Base-by-base conservation (phyloP, 208 protist genomes). In the Leishmania tropica region DNA sequence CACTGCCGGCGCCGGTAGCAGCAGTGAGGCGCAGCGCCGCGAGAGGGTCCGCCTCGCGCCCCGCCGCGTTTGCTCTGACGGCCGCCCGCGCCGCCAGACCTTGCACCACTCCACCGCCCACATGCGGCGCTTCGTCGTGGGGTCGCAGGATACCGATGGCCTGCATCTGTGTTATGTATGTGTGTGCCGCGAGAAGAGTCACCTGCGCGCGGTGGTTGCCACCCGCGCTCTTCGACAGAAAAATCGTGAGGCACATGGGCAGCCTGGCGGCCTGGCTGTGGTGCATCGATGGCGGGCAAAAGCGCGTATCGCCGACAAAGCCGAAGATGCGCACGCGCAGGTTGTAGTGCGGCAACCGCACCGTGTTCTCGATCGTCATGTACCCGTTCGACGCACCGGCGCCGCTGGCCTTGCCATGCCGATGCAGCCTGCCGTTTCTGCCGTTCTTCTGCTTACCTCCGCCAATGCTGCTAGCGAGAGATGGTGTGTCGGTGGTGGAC, bases 281-380 rank as follows among this genome's bases (percentile, higher is more conserved):
- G 7, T 72, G 78, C 85, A 90, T 75, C 64, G 85, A 90, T 21
- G 87, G 76, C 0, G 87, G 83, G 75, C 87, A 91, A 76, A 87
- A 88, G 31, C 84, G 83, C 8, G 85, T 89, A 74, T 94, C 89
- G 15, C 91, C 91, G 65, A 94, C 87, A 65, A 94, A 94, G 78
- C 88, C 91, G 45, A 92, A 89, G 65, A 94, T 89, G 47, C 85
- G 81, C 15, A 91, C 83, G 51, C 84, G 84, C 62, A 90, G 40
- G 76, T 84, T 87, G 65, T 83, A 79, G 60, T 86, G 81, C 31
- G 84, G 84, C 54, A 94, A 68, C 40, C 85, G 81, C 8, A 88
- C 83, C n/a, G 85, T 85, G 80, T 87, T 88, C 47, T 88, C 86
- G 21, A 86, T 76, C 24, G 80, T 91, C 85, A 88, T 88, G 65